These are phyloP conservation scores for Ascochyta pisi DNA, from an alignment of 2,329 filamentous ascomycete genomes.

Conservation along the genomic window DNA sequence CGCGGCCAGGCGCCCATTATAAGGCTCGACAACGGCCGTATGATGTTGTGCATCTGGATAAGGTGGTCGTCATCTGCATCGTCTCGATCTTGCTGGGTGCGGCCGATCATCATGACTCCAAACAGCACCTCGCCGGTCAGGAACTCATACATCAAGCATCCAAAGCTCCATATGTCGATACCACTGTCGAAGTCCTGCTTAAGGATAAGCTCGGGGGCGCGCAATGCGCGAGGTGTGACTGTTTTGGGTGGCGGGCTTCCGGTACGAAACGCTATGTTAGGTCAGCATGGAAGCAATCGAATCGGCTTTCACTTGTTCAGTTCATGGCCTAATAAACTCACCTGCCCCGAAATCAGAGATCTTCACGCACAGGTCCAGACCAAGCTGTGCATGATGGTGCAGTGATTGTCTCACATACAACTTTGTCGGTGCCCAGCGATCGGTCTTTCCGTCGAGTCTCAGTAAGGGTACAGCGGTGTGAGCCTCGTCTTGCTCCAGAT, in stretches of 20 bases:
- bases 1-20: slow-evolving; percentile 34
- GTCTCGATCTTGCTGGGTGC: slow-evolving; percentile 9
- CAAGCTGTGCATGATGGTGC: slow-evolving; percentile 26
- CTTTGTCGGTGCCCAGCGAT: slow-evolving; percentile 41
- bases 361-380: background rate
- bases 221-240: slow-evolving; percentile 37
- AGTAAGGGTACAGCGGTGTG: slow-evolving; percentile 24
- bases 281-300: background rate
- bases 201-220: slow-evolving; percentile 43
- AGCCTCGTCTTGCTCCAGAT: slow-evolving; percentile 31
- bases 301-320: background rate
- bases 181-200: slow-evolving; percentile 36
- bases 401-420: slow-evolving; percentile 40
- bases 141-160: slow-evolving; percentile 43
- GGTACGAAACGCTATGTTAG: background rate
- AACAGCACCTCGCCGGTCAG: slow-evolving; percentile 34
- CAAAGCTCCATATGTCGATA: slow-evolving; percentile 47
- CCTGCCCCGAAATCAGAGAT: background rate
- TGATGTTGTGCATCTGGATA: slow-evolving; percentile 30
- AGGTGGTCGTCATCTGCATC: slow-evolving; percentile 37
- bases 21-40: slow-evolving; percentile 35
- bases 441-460: slow-evolving; percentile 34
- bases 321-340: background rate
- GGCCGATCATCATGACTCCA: slow-evolving; percentile 26
- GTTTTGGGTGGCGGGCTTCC: slow-evolving; percentile 10